Conservation (phyloP, 495 filamentous ascomycete genomes). For the Aspergillus nanangensis region DNA sequence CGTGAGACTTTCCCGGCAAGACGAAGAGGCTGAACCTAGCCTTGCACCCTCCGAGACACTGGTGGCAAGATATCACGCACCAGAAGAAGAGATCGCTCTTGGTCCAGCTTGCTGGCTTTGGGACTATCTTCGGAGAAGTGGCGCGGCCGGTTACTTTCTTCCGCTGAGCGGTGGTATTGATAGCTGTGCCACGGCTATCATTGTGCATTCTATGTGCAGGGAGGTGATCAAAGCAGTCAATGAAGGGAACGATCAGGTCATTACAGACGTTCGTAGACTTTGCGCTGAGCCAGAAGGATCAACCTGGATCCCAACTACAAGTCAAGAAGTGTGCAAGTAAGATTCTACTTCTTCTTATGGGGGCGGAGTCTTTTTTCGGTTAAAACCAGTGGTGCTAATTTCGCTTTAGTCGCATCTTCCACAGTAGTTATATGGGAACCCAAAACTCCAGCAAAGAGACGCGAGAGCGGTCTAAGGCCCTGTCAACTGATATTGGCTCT, state of each 20-base stretch:
- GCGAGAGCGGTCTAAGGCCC: slow-evolving; percentile 60
- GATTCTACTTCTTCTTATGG: slow-evolving; percentile 4
- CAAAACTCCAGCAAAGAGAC: slow-evolving; percentile 69
- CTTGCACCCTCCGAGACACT: slow-evolving; percentile 38
- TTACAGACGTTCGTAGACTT: slow-evolving; percentile 63
- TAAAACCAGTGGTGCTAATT: slow-evolving; percentile 6
- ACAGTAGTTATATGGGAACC: slow-evolving; percentile 80
- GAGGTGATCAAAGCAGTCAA: slow-evolving; percentile 63
- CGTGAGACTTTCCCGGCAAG: slow-evolving; percentile 26
- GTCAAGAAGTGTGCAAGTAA: slow-evolving; percentile 57
- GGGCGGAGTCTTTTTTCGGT: not conserved
- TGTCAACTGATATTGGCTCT: slow-evolving; percentile 65
- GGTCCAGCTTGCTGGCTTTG: slow-evolving; percentile 73
- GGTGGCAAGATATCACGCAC: slow-evolving; percentile 50
- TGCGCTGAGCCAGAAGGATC: slow-evolving; percentile 48
- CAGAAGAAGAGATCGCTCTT: slow-evolving; percentile 74
- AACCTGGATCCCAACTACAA: slow-evolving; percentile 46
- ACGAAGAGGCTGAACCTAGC: slow-evolving; percentile 34
- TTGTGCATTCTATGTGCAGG: slow-evolving; percentile 76
- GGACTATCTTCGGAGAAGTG: slow-evolving; percentile 73
- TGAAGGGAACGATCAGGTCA: slow-evolving; percentile 62
- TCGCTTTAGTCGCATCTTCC: slow-evolving; percentile 50
- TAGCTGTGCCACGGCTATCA: slow-evolving; percentile 54
- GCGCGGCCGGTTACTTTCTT: slow-evolving; percentile 53
- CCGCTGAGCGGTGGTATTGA: slow-evolving; percentile 73